A percentile compares a stretch with the other conserved stretches of the same genome.
Evolutionary conservation across 495 filamentous ascomycete species (phyloP).

Genomic region (Oidiodendron maius): DNA sequence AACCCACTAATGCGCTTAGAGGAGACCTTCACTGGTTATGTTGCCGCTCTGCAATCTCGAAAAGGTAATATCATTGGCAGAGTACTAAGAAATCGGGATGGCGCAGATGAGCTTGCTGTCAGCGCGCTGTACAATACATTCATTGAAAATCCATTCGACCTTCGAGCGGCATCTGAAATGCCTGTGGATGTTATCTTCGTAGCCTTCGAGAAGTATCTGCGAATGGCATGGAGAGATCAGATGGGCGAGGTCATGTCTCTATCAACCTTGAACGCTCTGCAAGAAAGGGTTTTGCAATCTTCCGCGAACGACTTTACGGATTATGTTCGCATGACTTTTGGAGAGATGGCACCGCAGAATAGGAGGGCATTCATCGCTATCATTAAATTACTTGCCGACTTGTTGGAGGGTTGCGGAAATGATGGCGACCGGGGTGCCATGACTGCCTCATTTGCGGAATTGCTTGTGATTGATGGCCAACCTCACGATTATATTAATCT

Average conservation of each 20-base stretch:
- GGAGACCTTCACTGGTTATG: slow-evolving; percentile 79
- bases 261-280: slow-evolving; percentile 59
- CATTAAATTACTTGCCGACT: slow-evolving; percentile 78
- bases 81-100: slow-evolving; percentile 60
- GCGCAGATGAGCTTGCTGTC: slow-evolving; percentile 69
- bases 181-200: slow-evolving; percentile 86
- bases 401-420: slow-evolving; percentile 90
- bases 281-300: slow-evolving; percentile 65
- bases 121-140: slow-evolving; percentile 91
- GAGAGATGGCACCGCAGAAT: slow-evolving; percentile 86
- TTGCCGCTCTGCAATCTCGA: slow-evolving; percentile 72
- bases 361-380: slow-evolving; percentile 79
- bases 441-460: slow-evolving; percentile 84
- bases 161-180: slow-evolving; percentile 67
- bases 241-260: slow-evolving; percentile 76
- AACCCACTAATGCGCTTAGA: slow-evolving; percentile 67
- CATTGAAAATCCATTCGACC: slow-evolving; percentile 71
- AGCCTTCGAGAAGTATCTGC: slow-evolving; percentile 91
- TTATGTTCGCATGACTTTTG: slow-evolving; percentile 68
- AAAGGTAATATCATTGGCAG: slow-evolving; percentile 82
- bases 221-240: slow-evolving; percentile 79
- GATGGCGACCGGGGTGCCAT: slow-evolving; percentile 88
- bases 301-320: slow-evolving; percentile 79
- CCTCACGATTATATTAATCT: slow-evolving; percentile 84
- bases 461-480: slow-evolving; percentile 71